Conservation (phyloP, 257 asterid genomes). For the Ocimum tenuiflorum region DNA sequence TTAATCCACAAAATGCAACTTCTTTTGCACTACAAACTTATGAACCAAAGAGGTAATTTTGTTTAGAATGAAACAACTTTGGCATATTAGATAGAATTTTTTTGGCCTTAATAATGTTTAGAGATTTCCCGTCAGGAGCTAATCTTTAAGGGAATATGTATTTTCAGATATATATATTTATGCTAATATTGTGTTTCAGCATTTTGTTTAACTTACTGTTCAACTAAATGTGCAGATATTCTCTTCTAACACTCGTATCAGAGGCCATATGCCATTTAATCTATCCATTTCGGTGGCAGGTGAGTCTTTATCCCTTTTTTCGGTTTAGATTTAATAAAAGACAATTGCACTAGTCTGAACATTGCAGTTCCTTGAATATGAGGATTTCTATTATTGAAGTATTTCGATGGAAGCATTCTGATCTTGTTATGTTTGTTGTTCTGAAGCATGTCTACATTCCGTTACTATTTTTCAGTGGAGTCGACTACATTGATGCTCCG, state of each 20-base stretch:
- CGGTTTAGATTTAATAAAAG: background rate
- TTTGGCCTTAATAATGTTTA: background rate
- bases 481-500: conserved; percentile 99
- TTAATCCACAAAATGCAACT: background rate
- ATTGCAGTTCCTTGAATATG: background rate
- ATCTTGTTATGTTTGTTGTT: conserved; percentile 49
- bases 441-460: conserved; percentile 99
- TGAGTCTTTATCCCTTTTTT: conserved; percentile 20
- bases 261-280: conserved; percentile 96
- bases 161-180: background rate
- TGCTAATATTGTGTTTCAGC: background rate
- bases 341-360: background rate
- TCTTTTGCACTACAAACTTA: background rate
- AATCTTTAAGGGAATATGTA: background rate
- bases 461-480: conserved; percentile 98
- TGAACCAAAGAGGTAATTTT: background rate
- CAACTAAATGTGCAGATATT: conserved; percentile 54
- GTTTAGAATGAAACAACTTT: background rate
- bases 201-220: background rate
- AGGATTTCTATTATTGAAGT: conserved; percentile 20
- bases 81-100: background rate
- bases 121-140: background rate
- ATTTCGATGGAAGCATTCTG: conserved; percentile 32
- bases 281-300: conserved; percentile 99
- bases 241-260: conserved; percentile 89